phyloP scores from a whole-genome alignment of 2,329 filamentous ascomycete genomes.

The Fusarium nurragi region DNA sequence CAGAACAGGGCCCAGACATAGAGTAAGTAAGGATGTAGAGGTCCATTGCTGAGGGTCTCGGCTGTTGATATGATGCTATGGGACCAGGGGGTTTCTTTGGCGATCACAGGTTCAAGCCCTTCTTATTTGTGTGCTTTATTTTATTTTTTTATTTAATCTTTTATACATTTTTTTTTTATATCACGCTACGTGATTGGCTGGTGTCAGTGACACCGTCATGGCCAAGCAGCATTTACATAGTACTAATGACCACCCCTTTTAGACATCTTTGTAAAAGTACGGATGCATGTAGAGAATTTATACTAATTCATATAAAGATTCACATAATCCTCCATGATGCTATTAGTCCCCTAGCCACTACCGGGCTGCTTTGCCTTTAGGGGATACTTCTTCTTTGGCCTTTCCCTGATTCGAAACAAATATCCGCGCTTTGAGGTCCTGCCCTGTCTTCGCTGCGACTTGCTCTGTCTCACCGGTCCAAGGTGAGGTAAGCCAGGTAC shows the following conservation, averaged over 20 bases:
- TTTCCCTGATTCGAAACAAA: conserved; percentile 34
- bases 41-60: not conserved
- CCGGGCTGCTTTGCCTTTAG: conserved; percentile 7
- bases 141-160: no score
- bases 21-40: not conserved
- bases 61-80: not conserved
- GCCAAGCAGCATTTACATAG: not conserved
- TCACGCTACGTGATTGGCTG: conserved; percentile 17
- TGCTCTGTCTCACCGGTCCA: conserved; percentile 28
- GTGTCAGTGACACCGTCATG: not conserved
- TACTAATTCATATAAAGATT: no score
- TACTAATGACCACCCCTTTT: no score
- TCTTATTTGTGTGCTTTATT: no score
- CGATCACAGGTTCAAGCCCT: no score
- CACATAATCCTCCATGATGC: no score
- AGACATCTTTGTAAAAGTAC: no score
- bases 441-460: conserved; percentile 29
- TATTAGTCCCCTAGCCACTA: not conserved
- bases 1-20: not conserved
- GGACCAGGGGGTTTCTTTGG: no score
- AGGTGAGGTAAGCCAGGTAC: conserved; percentile 16
- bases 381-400: conserved; percentile 12
- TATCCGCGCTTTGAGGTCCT: conserved; percentile 23
- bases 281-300: no score
- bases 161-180: no score